These are phyloP conservation scores for Reutealis trisperma DNA, from an alignment of 345 rosid genomes.

Conservation along the genomic window DNA sequence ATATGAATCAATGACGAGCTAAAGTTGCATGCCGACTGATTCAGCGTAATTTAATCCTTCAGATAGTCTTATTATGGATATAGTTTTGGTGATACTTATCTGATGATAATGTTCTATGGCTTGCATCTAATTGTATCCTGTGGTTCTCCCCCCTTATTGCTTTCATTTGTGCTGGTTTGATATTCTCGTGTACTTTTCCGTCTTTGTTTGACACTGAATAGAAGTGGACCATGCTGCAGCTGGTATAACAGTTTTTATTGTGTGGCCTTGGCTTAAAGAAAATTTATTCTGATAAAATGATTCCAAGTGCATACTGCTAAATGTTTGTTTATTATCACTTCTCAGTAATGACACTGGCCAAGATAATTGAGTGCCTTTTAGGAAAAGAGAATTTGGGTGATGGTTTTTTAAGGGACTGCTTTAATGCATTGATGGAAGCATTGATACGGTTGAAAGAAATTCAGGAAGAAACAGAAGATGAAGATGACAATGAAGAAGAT, in stretches of 20 bases:
- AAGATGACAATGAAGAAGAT: conserved; percentile 48
- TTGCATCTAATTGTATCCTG: neutral
- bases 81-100: neutral
- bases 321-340: conserved; percentile 32
- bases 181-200: neutral
- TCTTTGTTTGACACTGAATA: neutral
- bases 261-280: neutral
- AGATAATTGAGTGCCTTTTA: conserved; percentile 60
- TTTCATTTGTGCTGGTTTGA: neutral
- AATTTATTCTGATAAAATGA: neutral
- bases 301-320: neutral
- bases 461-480: conserved; percentile 59
- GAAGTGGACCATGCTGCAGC: neutral
- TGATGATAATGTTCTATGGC: neutral
- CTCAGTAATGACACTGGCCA: conserved; percentile 63
- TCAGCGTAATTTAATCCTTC: neutral
- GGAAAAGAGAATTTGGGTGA: conserved; percentile 42
- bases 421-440: conserved; percentile 61
- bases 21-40: neutral
- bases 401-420: conserved; percentile 50
- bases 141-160: too few relatives aligned
- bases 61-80: neutral
- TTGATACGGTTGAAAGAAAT: conserved; percentile 51
- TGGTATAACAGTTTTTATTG: neutral
- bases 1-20: neutral